Evolutionary conservation across 805 yeast species (phyloP).

Genomic region (Ogataea neopini): DNA sequence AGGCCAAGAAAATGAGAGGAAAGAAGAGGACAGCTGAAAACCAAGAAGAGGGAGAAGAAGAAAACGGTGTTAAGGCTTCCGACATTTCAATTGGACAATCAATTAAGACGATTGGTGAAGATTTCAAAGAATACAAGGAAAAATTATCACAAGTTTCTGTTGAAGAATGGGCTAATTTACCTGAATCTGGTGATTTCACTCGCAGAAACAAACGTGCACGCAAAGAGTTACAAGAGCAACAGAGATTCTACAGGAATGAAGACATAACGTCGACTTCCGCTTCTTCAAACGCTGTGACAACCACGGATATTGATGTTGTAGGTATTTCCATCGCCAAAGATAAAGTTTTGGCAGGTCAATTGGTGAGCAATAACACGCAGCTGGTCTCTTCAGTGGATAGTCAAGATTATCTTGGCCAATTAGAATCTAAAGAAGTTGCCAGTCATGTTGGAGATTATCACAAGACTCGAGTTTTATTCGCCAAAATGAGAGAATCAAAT

Average conservation of each 20-base stretch:
- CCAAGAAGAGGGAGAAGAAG: slow-evolving; percentile 26
- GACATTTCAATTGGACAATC: slow-evolving; percentile 28
- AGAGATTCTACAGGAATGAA: slow-evolving; percentile 80
- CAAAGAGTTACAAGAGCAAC: slow-evolving; percentile 57
- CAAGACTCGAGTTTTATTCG: slow-evolving; percentile 58
- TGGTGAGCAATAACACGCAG: slow-evolving; percentile 40
- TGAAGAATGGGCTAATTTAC: slow-evolving; percentile 79
- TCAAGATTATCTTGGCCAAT: slow-evolving; percentile 43
- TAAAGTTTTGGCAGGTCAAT: slow-evolving; percentile 52
- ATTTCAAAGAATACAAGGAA: slow-evolving; percentile 70
- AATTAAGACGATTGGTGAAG: slow-evolving; percentile 42
- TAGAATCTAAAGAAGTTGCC: slow-evolving; percentile 27
- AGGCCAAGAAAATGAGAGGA: slow-evolving; percentile 60
- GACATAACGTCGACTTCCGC: too few species aligned
- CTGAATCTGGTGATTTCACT: slow-evolving; percentile 89
- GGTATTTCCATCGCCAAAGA: slow-evolving; percentile 66
- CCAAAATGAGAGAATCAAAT: slow-evolving; percentile 68
- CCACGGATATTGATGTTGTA: slow-evolving; percentile 43
- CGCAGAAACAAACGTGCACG: slow-evolving; percentile 73
- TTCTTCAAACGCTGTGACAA: too few species aligned
- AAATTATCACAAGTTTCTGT: slow-evolving; percentile 57
- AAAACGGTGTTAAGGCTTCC: slow-evolving; percentile 16
- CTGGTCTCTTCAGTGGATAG: slow-evolving; percentile 31
- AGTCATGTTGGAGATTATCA: slow-evolving; percentile 53
- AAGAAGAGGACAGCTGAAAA: slow-evolving; percentile 60